Conservation (phyloP, 2,329 filamentous ascomycete species). For the Hymenoscyphus infarciens region DNA sequence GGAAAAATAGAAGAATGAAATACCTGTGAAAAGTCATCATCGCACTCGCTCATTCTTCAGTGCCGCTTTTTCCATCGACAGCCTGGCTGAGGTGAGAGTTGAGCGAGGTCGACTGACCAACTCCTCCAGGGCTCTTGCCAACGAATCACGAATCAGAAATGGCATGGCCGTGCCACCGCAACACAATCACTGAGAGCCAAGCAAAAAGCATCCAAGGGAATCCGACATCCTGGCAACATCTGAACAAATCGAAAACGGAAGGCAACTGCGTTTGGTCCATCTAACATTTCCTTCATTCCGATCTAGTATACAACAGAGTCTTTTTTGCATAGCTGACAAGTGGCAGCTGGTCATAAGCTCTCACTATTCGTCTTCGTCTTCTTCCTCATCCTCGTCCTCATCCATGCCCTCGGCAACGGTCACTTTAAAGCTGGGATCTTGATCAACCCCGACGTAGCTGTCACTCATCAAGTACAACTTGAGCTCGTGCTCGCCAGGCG, state of each 20-base stretch:
- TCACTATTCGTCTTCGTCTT: constrained; percentile 60
- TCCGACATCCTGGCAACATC: constrained; percentile 15
- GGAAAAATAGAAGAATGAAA: background rate
- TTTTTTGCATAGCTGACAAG: constrained; percentile 18
- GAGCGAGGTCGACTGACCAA: constrained; percentile 10
- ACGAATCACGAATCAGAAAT: constrained; percentile 24
- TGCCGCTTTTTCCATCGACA: constrained; percentile 7
- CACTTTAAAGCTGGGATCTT: constrained; percentile 85
- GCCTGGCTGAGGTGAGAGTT: constrained; percentile 14
- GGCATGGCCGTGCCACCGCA: constrained; percentile 26
- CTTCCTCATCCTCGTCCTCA: constrained; percentile 83
- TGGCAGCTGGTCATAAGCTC: constrained; percentile 16
- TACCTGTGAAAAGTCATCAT: background rate
- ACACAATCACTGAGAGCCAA: constrained; percentile 32
- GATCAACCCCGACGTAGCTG: constrained; percentile 94
- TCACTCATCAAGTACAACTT: constrained; percentile 96
- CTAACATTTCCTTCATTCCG: constrained; percentile 30
- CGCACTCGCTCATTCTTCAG: background rate
- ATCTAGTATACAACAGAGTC: constrained; percentile 35
- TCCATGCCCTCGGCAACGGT: constrained; percentile 91
- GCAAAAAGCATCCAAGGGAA: constrained; percentile 23
- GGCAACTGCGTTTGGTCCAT: constrained; percentile 25
- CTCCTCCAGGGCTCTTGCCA: constrained; percentile 14
- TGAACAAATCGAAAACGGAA: constrained; percentile 9
- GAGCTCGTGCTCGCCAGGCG: constrained; percentile 77